phyloP scores from a whole-genome alignment of 2,329 filamentous ascomycete species.

The Pseudogymnoascus pannorum region DNA sequence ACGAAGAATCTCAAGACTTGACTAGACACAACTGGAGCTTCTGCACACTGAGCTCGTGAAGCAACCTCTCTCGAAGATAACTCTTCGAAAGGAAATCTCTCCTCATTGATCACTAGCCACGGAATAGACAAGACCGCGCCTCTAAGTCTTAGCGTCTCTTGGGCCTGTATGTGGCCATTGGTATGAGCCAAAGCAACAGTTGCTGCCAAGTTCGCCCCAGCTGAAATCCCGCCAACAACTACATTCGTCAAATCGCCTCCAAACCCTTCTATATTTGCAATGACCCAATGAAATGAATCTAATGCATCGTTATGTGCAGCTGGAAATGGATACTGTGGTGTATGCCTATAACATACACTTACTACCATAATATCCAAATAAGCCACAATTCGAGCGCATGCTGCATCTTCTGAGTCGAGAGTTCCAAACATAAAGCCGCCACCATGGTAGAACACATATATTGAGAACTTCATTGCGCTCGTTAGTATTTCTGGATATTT shows the following conservation, averaged over 20 bases:
- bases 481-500: background rate
- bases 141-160: too few relatives aligned
- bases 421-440: conserved; percentile 52
- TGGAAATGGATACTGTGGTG: conserved; percentile 46
- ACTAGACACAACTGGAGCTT: too few relatives aligned
- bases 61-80: too few relatives aligned
- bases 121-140: too few relatives aligned
- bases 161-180: conserved; percentile 15
- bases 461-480: conserved; percentile 34
- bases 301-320: conserved; percentile 45
- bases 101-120: too few relatives aligned
- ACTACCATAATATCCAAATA: conserved; percentile 25
- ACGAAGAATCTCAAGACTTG: too few relatives aligned
- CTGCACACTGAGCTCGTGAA: too few relatives aligned
- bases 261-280: conserved; percentile 34
- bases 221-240: conserved; percentile 42
- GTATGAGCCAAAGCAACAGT: conserved; percentile 35
- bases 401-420: conserved; percentile 44
- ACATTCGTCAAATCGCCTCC: conserved; percentile 34
- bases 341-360: conserved; percentile 53
- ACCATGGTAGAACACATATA: conserved; percentile 47
- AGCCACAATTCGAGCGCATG: conserved; percentile 38
- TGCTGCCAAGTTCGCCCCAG: conserved; percentile 38
- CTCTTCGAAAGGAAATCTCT: too few relatives aligned
- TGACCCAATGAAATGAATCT: conserved; percentile 48